These are phyloP conservation scores for Alnus rubra DNA, from an alignment of 306 rosid species.

Conservation along the genomic window DNA sequence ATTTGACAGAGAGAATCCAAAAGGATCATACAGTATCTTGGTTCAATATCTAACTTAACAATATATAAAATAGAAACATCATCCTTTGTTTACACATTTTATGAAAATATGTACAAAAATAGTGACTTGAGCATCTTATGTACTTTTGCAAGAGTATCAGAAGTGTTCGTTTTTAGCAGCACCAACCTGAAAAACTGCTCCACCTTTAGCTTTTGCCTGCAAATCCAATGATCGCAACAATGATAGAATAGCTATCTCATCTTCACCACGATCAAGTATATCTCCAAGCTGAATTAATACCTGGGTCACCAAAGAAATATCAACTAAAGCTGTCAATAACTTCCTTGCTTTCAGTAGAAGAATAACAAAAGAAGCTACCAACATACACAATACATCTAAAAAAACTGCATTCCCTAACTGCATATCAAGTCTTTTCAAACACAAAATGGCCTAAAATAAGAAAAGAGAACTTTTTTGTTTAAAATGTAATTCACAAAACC, in stretches of 20 bases:
- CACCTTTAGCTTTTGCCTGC: constrained; percentile 83
- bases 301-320: constrained; percentile 33
- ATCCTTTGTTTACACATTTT: not conserved
- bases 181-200: constrained; percentile 95
- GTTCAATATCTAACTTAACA: constrained; percentile 3
- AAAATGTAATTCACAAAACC: not conserved
- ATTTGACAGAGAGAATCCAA: not conserved
- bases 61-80: not conserved
- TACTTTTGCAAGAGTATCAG: not conserved
- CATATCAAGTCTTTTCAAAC: not conserved
- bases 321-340: constrained; percentile 5
- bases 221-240: constrained; percentile 76
- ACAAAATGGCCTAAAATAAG: not conserved
- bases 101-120: constrained; percentile 1
- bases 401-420: not conserved
- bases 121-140: constrained; percentile 13
- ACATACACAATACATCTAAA: not conserved
- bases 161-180: constrained; percentile 24
- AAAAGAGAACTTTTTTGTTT: not conserved
- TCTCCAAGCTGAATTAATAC: constrained; percentile 95
- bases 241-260: constrained; percentile 91
- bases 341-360: not conserved
- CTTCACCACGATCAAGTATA: constrained; percentile 92
- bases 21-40: not conserved
- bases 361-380: not conserved